phyloP scores from a whole-genome alignment of 2,329 filamentous ascomycete genomes.

The Teratosphaeria gauchensis region DNA sequence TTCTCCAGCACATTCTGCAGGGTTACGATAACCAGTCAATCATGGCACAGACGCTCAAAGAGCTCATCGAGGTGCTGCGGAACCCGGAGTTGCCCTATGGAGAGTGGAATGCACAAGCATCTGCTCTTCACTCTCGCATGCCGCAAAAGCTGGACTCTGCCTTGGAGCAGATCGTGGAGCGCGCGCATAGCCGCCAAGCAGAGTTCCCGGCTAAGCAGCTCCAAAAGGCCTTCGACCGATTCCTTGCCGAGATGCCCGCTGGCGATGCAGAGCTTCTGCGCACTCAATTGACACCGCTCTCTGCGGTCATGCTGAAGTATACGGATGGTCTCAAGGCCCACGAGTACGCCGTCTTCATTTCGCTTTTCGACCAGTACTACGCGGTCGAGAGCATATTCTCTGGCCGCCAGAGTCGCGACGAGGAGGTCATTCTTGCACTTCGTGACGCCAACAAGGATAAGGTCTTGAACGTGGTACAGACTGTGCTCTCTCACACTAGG shows the following conservation, averaged over 20 bases:
- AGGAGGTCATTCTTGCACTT: constrained; percentile 86
- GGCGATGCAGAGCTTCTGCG: constrained; percentile 66
- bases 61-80: constrained; percentile 81
- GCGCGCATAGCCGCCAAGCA: constrained; percentile 61
- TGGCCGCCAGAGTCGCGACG: constrained; percentile 72
- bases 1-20: constrained; percentile 76
- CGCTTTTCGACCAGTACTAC: constrained; percentile 71
- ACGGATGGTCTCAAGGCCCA: constrained; percentile 80
- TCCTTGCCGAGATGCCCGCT: constrained; percentile 71
- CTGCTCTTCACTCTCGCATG: constrained; percentile 94
- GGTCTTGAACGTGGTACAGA: constrained; percentile 72
- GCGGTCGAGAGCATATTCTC: constrained; percentile 82
- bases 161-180: constrained; percentile 78
- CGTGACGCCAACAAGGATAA: constrained; percentile 96
- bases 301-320: constrained; percentile 70
- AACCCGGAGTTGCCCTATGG: constrained; percentile 87
- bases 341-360: constrained; percentile 73
- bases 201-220: constrained; percentile 92
- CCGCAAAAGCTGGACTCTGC: constrained; percentile 80
- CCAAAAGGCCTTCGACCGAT: constrained; percentile 73
- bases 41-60: constrained; percentile 77
- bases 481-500: constrained; percentile 85
- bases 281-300: constrained; percentile 63
- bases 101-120: constrained; percentile 93
- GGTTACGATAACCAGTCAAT: constrained; percentile 97